Percentiles rank a stretch among this genome's conserved stretches.
phyloP scores from a whole-genome alignment of 768 basidiomycete genomes.

The Pleurotus ostreatus region DNA sequence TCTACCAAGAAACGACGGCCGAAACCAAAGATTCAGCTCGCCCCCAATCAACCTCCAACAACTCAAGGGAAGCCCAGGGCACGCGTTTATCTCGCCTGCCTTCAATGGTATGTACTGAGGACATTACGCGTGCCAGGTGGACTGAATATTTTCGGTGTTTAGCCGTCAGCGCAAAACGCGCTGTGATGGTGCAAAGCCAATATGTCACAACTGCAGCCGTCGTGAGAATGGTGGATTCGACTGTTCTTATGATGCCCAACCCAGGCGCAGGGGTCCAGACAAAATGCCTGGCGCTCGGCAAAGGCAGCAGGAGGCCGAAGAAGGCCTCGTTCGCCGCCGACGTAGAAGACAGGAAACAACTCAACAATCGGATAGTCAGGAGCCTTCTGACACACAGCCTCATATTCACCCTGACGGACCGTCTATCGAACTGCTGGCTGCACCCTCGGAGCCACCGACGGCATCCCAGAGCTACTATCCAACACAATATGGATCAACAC shows the following conservation, averaged over 20 bases:
- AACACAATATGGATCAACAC: no score
- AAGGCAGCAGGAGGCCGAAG: conserved; percentile 24
- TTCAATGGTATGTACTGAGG: conserved; percentile 57
- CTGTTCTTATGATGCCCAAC: conserved; percentile 66
- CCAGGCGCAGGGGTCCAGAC: conserved; percentile 80
- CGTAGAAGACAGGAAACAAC: conserved; percentile 24
- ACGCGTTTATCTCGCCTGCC: conserved; percentile 75
- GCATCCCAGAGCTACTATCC: no score
- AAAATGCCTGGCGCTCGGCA: conserved; percentile 77
- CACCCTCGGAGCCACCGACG: no score
- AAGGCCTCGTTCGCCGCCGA: conserved; percentile 26
- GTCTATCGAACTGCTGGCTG: no score
- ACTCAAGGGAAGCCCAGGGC: conserved; percentile 75
- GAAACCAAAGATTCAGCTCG: conserved; percentile 61
- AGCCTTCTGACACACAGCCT: no score
- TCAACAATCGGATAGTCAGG: no score
- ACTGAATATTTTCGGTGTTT: conserved; percentile 10
- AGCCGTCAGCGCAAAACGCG: conserved; percentile 79
- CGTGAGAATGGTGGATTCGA: conserved; percentile 39
- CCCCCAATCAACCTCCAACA: conserved; percentile 74
- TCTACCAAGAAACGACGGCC: conserved; percentile 41
- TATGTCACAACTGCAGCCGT: conserved; percentile 69
- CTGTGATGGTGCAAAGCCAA: conserved; percentile 77
- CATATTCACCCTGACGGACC: no score
- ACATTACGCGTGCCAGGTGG: conserved; percentile 7